Conservation (phyloP, 2,329 filamentous ascomycete genomes). For the Aspergillus pseudoterreus region DNA sequence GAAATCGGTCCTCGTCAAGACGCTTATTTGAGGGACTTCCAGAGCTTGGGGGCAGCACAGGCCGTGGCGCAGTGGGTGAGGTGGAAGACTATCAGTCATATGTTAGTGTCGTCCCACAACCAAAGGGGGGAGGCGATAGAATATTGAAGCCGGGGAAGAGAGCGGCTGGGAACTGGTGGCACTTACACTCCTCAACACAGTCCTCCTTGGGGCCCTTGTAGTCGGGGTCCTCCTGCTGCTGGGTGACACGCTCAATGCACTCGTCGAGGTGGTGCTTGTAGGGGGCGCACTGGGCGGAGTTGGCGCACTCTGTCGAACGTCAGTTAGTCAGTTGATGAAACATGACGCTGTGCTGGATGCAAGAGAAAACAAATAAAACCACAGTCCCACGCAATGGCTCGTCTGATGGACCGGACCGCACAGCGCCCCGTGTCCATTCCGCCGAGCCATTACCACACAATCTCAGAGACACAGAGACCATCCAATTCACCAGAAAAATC, state of each 20-base stretch:
- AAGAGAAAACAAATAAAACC: too few relatives aligned
- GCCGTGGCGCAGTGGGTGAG: constrained; percentile 90
- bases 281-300: constrained; percentile 77
- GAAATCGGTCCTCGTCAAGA: constrained; percentile 14
- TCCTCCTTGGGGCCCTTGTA: constrained; percentile 78
- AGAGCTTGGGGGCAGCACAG: constrained; percentile 96
- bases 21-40: constrained; percentile 81
- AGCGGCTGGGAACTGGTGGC: not conserved
- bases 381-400: not conserved
- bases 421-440: not conserved
- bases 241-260: constrained; percentile 90
- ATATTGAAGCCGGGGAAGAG: not conserved
- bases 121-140: not conserved
- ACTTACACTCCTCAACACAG: constrained; percentile 98
- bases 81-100: constrained; percentile 77
- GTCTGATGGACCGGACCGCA: not conserved
- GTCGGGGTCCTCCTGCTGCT: constrained; percentile 63
- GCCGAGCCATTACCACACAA: not conserved
- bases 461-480: constrained; percentile 1
- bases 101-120: too few relatives aligned
- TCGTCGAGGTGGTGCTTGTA: constrained; percentile 98
- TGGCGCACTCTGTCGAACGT: constrained; percentile 71
- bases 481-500: not conserved
- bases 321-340: constrained; percentile 7
- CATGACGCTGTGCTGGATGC: not conserved